These are phyloP conservation scores for Ampelomyces quisqualis DNA, from an alignment of 2,329 filamentous ascomycete species.

Conservation along the genomic window DNA sequence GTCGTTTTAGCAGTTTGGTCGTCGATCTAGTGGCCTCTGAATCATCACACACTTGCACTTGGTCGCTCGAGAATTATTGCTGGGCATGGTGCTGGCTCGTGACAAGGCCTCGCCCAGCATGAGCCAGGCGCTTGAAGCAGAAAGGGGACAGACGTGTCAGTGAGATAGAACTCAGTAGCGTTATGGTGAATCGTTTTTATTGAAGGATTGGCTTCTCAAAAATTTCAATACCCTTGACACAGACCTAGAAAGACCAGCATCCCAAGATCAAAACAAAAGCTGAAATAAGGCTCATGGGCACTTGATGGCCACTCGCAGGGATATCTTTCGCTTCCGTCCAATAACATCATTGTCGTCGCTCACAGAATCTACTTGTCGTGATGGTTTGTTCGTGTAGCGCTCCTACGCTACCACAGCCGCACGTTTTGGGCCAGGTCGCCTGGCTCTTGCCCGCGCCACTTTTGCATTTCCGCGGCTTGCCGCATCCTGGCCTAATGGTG, in stretches of 20 bases:
- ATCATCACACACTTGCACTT: too few species aligned
- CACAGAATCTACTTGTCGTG: conserved; percentile 21
- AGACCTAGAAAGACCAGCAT: conserved; percentile 16
- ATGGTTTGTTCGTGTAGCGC: conserved; percentile 23
- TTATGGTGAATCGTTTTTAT: not conserved
- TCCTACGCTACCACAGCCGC: conserved; percentile 36
- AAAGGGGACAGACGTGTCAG: too few species aligned
- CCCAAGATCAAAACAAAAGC: conserved; percentile 15
- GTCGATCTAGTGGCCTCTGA: too few species aligned
- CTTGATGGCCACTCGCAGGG: conserved; percentile 27
- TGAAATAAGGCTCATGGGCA: conserved; percentile 14
- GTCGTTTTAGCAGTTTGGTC: too few species aligned
- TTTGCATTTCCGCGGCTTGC: too few species aligned
- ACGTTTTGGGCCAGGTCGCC: conserved; percentile 13
- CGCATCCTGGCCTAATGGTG: too few species aligned
- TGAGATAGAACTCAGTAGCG: not conserved
- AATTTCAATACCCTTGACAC: too few species aligned
- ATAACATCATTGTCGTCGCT: conserved; percentile 20
- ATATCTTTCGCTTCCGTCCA: conserved; percentile 25
- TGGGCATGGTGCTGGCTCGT: too few species aligned
- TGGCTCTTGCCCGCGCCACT: not conserved
- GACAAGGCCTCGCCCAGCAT: too few species aligned
- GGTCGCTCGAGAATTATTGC: too few species aligned
- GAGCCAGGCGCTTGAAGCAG: too few species aligned
- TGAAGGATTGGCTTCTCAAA: not conserved